Evolutionary conservation across 1,139 yeast genomes (phyloP), one percentile per base, ranked within the genome.

Genomic region (Wickerhamiella infanticola): DNA sequence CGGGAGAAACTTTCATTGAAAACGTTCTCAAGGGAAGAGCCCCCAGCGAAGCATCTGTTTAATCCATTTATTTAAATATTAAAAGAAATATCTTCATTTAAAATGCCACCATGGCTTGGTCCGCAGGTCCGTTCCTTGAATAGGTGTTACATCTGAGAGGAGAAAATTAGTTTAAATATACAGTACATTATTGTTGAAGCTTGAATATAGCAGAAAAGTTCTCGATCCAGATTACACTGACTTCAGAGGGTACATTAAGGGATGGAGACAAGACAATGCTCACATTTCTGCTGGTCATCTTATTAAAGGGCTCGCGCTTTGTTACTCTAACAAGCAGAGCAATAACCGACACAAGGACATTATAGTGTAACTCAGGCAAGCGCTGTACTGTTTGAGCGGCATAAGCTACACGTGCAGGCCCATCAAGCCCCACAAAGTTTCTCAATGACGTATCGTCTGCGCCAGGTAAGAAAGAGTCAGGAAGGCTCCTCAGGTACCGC

Each of bases 1-100:
- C 99, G 18, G 99, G 99, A 51, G 99, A 93, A 64, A 86, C 95
- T 1, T 93, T 86, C 58, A 88, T 93, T 57, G 98, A 93, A 64
- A 90, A 90, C 59, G 94, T 90, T 36, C 71, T 93, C 52, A 79
- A 80, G 8, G 55, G 56, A 25, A 43, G 49, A 11, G 53, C 53
- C 5, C 55, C 56, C 33, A 29, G 33, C 11, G 9, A 29, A 29
- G 11, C 11, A 11, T 5, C 24, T 9, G 13, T n/a, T 35, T 6
- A 7, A 35, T 9, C 13, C 38, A 35, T 18, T 35, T 11, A 35
- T 11, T n/a, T 18, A n/a, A 35, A 11, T 35, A 18, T 18, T 18
- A 6, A 35, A 6, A 9, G 7, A n/a, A 35, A 11, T 35, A 18
- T 18, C 13, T 6, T 35, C 23, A 7, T n/a, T n/a, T 18, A 9